A percentile compares a stretch with the other conserved stretches of the same genome.
Evolutionary conservation across 257 asterid genomes (phyloP).

Genomic region (Solanum chaucha): DNA sequence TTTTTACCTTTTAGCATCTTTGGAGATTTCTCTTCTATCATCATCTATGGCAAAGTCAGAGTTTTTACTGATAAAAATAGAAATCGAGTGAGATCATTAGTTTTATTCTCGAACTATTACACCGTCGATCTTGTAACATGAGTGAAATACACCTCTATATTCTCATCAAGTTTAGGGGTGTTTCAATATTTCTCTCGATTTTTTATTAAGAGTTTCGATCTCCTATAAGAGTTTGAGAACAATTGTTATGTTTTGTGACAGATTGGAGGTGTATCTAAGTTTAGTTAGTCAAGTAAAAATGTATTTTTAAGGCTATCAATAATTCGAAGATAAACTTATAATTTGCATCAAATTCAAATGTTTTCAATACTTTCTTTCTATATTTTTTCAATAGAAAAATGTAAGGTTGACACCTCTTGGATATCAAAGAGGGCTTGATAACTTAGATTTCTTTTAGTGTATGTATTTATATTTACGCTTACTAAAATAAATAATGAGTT

Average conservation of each 20-base stretch:
- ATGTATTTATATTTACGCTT: background rate
- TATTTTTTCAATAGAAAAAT: background rate
- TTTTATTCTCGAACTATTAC: no score
- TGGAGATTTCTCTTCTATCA: background rate
- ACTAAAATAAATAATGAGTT: background rate
- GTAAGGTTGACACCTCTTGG: background rate
- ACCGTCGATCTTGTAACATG: no score
- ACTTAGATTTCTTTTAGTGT: background rate
- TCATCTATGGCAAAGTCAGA: background rate
- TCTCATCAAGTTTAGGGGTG: background rate
- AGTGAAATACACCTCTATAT: no score
- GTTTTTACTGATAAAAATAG: background rate
- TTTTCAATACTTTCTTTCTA: no score
- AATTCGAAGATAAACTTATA: no score
- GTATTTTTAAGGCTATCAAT: background rate
- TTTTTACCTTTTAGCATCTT: background rate
- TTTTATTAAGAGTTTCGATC: no score
- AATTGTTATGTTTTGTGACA: no score
- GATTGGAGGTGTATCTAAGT: background rate
- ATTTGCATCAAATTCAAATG: no score
- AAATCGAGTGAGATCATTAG: no score
- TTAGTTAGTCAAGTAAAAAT: no score
- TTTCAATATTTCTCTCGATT: no score
- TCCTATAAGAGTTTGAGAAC: no score
- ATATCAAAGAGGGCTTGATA: background rate